Evolutionary conservation across 2,329 filamentous ascomycete genomes (phyloP).

Genomic region (Calonectria hongkongensis): DNA sequence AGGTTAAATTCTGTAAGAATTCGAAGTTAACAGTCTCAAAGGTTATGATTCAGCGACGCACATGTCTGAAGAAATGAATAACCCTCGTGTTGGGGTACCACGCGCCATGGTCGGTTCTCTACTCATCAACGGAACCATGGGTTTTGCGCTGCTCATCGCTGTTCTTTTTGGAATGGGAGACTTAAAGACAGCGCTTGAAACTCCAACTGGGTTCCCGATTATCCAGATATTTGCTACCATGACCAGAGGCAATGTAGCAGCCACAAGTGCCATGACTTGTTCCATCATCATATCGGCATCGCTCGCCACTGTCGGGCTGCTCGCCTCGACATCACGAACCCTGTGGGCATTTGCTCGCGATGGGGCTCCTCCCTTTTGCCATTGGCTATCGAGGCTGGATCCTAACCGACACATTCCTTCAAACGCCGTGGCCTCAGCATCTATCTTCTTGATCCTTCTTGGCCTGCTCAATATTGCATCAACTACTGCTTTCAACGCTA

Average conservation of each 20-base stretch:
- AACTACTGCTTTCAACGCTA: conserved; percentile 35
- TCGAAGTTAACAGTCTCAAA: background rate
- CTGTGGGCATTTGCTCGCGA: conserved; percentile 35
- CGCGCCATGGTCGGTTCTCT: conserved; percentile 32
- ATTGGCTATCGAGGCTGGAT: conserved; percentile 16
- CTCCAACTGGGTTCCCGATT: conserved; percentile 28
- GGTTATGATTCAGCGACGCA: conserved; percentile 30
- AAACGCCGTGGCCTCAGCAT: background rate
- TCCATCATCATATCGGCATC: conserved; percentile 25
- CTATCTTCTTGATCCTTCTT: conserved; percentile 25
- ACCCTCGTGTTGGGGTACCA: conserved; percentile 16
- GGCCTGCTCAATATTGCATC: conserved; percentile 37
- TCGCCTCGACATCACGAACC: conserved; percentile 24
- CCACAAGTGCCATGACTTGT: conserved; percentile 4
- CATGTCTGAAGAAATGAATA: conserved; percentile 34
- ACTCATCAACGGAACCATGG: conserved; percentile 22
- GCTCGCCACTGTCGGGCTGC: conserved; percentile 21
- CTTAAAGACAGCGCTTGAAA: conserved; percentile 9
- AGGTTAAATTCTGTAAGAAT: background rate
- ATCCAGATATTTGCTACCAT: conserved; percentile 28
- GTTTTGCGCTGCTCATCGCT: conserved; percentile 22
- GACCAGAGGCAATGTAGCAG: conserved; percentile 5
- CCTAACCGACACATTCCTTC: conserved; percentile 24
- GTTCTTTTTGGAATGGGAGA: conserved; percentile 28
- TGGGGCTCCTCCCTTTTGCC: conserved; percentile 28